Evolutionary conservation across 495 filamentous ascomycete genomes (phyloP).

Genomic region (Penicillium tannophilum): DNA sequence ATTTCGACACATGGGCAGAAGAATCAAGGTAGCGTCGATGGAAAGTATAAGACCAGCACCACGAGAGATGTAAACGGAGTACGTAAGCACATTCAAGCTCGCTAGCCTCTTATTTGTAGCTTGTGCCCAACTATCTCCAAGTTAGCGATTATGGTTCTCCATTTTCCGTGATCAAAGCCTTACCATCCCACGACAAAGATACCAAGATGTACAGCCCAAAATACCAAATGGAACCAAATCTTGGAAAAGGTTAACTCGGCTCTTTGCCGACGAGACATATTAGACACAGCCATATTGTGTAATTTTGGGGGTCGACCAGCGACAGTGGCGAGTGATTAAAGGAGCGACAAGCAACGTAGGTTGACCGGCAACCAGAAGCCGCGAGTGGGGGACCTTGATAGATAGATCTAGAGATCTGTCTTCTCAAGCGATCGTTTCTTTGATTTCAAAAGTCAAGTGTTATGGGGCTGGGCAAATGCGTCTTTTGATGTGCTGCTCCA

Average conservation of each 20-base stretch:
- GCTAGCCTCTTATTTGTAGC: constrained; percentile 62
- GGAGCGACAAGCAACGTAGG: constrained; percentile 26
- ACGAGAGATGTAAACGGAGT: constrained; percentile 94
- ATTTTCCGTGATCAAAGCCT: not conserved
- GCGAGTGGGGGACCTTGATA: not conserved
- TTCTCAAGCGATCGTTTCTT: not conserved
- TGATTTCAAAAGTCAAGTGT: not conserved
- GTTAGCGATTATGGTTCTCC: constrained; percentile 10
- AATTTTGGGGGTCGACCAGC: constrained; percentile 24
- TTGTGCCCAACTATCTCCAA: constrained; percentile 72
- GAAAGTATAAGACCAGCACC: constrained; percentile 83
- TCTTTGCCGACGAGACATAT: constrained; percentile 32
- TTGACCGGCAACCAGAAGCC: constrained; percentile 32
- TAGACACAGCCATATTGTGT: constrained; percentile 16
- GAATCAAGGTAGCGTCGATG: constrained; percentile 82
- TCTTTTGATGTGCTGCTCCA: constrained; percentile 3
- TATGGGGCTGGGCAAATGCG: not conserved
- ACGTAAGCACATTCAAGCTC: constrained; percentile 77
- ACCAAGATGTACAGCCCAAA: constrained; percentile 80
- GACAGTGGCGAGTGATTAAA: constrained; percentile 19
- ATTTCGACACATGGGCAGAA: constrained; percentile 94
- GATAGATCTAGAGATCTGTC: not conserved
- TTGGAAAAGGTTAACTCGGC: constrained; percentile 67
- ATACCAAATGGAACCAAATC: constrained; percentile 79
- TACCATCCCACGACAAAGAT: constrained; percentile 92